phyloP scores from a whole-genome alignment of 1,284 basidiomycete genomes.

The Crucibulum parvulum region DNA sequence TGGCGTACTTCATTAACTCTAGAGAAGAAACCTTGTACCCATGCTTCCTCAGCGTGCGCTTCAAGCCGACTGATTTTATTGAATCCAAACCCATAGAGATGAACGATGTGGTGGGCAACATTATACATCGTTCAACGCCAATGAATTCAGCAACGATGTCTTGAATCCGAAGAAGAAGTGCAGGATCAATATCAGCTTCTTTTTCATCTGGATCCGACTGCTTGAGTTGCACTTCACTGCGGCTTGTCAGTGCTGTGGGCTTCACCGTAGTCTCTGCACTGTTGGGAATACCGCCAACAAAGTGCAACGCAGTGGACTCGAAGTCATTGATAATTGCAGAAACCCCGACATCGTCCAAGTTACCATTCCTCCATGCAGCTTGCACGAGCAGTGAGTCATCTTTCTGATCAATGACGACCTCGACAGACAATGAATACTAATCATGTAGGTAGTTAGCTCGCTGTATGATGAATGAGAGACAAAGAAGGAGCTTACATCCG shows the following conservation, averaged over 20 bases:
- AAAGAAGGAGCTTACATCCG: constrained; percentile 44
- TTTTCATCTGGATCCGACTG: no score
- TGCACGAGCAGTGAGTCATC: constrained; percentile 34
- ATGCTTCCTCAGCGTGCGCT: constrained; percentile 37
- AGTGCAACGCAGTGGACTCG: constrained; percentile 12
- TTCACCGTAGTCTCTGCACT: no score
- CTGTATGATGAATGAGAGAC: not conserved
- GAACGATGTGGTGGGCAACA: constrained; percentile 43
- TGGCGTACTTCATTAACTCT: constrained; percentile 39
- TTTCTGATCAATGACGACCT: constrained; percentile 44
- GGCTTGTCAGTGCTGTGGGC: no score
- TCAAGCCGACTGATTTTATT: constrained; percentile 52
- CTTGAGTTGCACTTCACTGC: no score
- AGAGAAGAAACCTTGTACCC: constrained; percentile 38
- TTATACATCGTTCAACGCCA: constrained; percentile 26
- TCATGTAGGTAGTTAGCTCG: not conserved
- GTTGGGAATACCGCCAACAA: no score
- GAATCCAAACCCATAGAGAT: constrained; percentile 56
- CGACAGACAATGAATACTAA: constrained; percentile 53
- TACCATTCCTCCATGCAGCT: constrained; percentile 37
- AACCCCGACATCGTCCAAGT: constrained; percentile 20
- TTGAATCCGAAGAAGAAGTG: constrained; percentile 23
- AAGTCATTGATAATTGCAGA: constrained; percentile 28
- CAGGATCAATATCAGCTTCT: constrained; percentile 1
- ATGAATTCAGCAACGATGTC: constrained; percentile 43